phyloP scores from a whole-genome alignment of 2,329 filamentous ascomycete species.

The Reticulascus tulasneorum region DNA sequence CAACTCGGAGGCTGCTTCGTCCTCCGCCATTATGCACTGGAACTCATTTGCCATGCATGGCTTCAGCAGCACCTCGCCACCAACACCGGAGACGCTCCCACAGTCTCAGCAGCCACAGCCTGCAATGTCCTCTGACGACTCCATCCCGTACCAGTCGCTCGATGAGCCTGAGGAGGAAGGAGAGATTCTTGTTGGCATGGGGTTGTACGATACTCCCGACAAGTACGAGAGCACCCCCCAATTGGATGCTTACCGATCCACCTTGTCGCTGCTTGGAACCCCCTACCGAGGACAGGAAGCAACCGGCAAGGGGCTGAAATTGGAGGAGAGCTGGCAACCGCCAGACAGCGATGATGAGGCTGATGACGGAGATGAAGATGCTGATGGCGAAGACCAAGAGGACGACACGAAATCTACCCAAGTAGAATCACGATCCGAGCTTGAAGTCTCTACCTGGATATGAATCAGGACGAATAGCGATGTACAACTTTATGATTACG shows the following conservation, averaged over 20 bases:
- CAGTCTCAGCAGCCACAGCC: constrained; percentile 46
- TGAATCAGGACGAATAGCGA: not conserved
- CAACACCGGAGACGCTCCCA: constrained; percentile 56
- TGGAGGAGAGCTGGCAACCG: constrained; percentile 76
- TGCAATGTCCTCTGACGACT: constrained; percentile 43
- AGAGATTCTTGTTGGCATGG: constrained; percentile 77
- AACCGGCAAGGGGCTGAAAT: constrained; percentile 69
- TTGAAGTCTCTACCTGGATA: no score
- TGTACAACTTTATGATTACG: constrained; percentile 3
- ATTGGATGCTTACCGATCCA: constrained; percentile 51
- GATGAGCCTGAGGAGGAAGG: constrained; percentile 54
- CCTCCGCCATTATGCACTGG: constrained; percentile 31
- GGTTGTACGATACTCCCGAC: constrained; percentile 72
- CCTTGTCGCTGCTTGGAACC: constrained; percentile 51
- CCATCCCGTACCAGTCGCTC: constrained; percentile 44
- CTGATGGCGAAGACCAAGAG: constrained; percentile 26
- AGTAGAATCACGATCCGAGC: no score
- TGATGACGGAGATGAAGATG: constrained; percentile 33
- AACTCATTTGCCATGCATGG: constrained; percentile 40
- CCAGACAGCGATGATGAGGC: constrained; percentile 60
- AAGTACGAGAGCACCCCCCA: constrained; percentile 45
- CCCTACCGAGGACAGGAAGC: constrained; percentile 41
- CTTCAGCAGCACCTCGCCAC: constrained; percentile 48
- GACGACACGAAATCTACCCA: not conserved
- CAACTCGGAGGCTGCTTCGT: constrained; percentile 13